These are phyloP conservation scores for Aspergillus chevalieri DNA, from an alignment of 2,329 filamentous ascomycete genomes.

Conservation along the genomic window DNA sequence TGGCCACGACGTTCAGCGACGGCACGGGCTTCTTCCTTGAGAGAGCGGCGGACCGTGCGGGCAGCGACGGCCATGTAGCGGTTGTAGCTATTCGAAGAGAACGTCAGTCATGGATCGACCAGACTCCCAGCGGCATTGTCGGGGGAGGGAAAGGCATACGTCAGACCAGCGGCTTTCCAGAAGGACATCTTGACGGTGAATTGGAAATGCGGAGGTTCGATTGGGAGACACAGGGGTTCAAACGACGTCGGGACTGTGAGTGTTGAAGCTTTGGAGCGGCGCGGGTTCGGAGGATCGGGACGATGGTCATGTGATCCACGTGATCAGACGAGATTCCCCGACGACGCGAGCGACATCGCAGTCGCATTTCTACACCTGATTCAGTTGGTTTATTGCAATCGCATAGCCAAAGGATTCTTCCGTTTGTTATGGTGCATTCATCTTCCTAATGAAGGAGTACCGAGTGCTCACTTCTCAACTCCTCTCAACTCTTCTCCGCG, in stretches of 20 bases:
- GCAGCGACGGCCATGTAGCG: slow-evolving; percentile 95
- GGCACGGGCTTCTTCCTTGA: slow-evolving; percentile 92
- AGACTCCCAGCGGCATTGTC: background rate
- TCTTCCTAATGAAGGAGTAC: no score
- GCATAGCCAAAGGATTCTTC: no score
- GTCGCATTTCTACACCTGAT: no score
- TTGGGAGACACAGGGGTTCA: slow-evolving; percentile 21
- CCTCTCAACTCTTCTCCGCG: no score
- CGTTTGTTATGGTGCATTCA: no score
- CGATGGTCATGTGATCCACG: slow-evolving; percentile 23
- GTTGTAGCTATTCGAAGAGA: slow-evolving; percentile 72
- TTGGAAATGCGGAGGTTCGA: slow-evolving; percentile 20
- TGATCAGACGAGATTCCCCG: slow-evolving; percentile 7
- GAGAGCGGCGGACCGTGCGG: slow-evolving; percentile 88
- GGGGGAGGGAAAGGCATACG: slow-evolving; percentile 53
- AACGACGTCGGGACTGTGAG: slow-evolving; percentile 17
- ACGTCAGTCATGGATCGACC: slow-evolving; percentile 20
- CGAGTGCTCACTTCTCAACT: no score
- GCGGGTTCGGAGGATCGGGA: slow-evolving; percentile 32
- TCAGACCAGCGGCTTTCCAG: slow-evolving; percentile 97
- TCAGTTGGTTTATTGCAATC: no score
- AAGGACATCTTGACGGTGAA: slow-evolving; percentile 71
- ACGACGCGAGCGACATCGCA: no score
- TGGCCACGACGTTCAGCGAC: slow-evolving; percentile 82
- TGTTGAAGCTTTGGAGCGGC: slow-evolving; percentile 25